A percentile compares a stretch with the other conserved stretches of the same genome.
Conservation (phyloP, 2,329 filamentous ascomycete genomes). For the Septoria petroselini region DNA sequence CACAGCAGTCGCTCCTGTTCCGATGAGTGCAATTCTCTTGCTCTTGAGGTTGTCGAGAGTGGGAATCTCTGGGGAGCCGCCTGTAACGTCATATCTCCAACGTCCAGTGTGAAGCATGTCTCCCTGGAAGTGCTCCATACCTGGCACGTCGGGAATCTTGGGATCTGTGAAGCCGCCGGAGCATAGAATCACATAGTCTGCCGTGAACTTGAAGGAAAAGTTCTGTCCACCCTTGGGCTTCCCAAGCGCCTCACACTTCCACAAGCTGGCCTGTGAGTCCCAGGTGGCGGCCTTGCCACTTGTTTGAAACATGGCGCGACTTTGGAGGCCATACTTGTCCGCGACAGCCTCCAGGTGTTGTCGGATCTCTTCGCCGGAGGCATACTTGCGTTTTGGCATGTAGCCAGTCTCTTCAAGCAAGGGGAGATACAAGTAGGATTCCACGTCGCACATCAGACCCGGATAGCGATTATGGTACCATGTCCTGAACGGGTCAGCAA, state of each 20-base stretch:
- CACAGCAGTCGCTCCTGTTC: constrained; percentile 44
- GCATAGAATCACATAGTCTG: constrained; percentile 42
- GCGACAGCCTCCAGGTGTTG: constrained; percentile 48
- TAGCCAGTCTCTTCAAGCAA: constrained; percentile 58
- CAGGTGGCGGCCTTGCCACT: constrained; percentile 44
- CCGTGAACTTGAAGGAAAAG: constrained; percentile 31
- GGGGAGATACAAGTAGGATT: constrained; percentile 59
- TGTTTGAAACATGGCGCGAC: constrained; percentile 48
- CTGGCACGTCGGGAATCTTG: constrained; percentile 46
- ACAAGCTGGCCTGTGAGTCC: constrained; percentile 35
- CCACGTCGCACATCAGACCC: constrained; percentile 55
- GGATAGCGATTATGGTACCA: constrained; percentile 52
- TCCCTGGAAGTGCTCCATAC: constrained; percentile 41
- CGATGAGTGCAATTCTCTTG: constrained; percentile 44
- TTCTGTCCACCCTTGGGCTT: constrained; percentile 30
- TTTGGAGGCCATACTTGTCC: constrained; percentile 44
- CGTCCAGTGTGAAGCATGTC: constrained; percentile 49
- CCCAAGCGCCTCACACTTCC: constrained; percentile 34
- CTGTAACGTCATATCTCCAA: constrained; percentile 46
- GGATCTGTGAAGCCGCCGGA: constrained; percentile 45
- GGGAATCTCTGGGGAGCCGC: constrained; percentile 36
- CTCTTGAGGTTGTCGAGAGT: constrained; percentile 38
- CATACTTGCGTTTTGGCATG: constrained; percentile 53
- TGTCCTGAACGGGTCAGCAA: constrained; percentile 32
- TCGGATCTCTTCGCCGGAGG: constrained; percentile 47